Base-by-base conservation (phyloP, 208 protist species). In the Balamuthia mandrillaris region DNA sequence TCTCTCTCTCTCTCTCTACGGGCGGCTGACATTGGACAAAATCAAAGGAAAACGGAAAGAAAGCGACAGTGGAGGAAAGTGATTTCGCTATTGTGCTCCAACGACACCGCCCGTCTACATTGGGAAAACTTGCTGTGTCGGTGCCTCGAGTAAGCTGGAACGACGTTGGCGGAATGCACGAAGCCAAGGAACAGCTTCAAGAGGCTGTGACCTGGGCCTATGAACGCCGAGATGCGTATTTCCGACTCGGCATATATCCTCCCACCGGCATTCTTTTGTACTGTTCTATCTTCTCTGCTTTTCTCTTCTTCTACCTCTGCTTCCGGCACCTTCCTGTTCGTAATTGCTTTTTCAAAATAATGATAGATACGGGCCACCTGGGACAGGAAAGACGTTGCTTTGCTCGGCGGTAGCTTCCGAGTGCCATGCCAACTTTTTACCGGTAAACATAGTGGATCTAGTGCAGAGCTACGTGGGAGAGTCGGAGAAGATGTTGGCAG, bases 121-220 rank as follows among this genome's bases (percentile, higher is more conserved):
- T 82, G 75, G 7, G 75, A 10, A 54, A 82, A 27, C 29, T 82
- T 6, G 16, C 52, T 12, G 49, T 82, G 14, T 31, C 51, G 12
- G 31, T 65, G 33, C 75, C 75, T 24, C 10, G 31, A n/a, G 24
- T 82, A 33, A 24, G 39, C 21, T 82, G 75, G 75, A 16, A 65
- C 10, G 75, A 82, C 27, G 37, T 82, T 12, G 75, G 75, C 6
- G 75, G 75, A 37, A 33, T 82, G 31, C 52, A 82, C 4, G 33
- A 82, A 5, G 75, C 65, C 31, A 82, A 82, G 75, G 45, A 79
- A n/a, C 31, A 65, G 41, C 75, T 82, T 6, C 45, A 24, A 31
- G 39, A 82, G 51, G 49, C 75, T 37, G 56, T 82, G 21, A 82
- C 56, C 16, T 82, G 75, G 75, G 75, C 75, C 33, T 65, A 82